Evolutionary conservation across 2,329 filamentous ascomycete genomes (phyloP).

Genomic region (Sporothrix brasiliensis): DNA sequence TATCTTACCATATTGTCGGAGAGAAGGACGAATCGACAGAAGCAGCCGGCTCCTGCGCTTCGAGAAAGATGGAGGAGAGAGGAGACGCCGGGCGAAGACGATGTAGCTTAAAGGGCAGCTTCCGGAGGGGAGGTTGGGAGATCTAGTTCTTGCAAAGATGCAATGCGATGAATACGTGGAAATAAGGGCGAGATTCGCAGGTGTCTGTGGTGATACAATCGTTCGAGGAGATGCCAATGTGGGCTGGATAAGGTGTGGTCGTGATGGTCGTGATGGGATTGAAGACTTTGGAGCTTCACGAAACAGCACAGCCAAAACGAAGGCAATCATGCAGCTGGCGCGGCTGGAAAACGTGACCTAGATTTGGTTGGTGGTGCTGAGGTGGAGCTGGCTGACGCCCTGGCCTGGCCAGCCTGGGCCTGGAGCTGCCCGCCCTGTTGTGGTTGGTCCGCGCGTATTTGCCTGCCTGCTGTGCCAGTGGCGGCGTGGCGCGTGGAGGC

Average conservation of each 20-base stretch:
- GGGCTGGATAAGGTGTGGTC: slow-evolving; percentile 9
- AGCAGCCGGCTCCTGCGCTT: slow-evolving; percentile 19
- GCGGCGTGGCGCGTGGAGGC: slow-evolving; percentile 16
- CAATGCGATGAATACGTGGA: background rate
- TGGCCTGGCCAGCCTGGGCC: background rate
- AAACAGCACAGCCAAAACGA: slow-evolving; percentile 28
- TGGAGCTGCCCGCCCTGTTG: background rate
- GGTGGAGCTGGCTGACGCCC: slow-evolving; percentile 4
- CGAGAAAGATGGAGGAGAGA: background rate
- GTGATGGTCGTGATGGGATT: slow-evolving; percentile 21
- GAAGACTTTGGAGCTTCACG: slow-evolving; percentile 33
- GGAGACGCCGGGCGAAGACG: background rate
- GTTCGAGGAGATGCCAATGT: slow-evolving; percentile 30
- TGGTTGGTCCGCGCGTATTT: slow-evolving; percentile 31
- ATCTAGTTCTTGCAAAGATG: background rate
- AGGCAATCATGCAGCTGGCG: slow-evolving; percentile 45
- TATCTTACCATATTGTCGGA: slow-evolving; percentile 17
- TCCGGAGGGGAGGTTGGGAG: background rate
- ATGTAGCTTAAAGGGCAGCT: slow-evolving; percentile 6
- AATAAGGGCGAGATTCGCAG: background rate
- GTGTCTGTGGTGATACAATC: slow-evolving; percentile 18
- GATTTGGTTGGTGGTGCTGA: background rate
- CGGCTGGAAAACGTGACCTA: slow-evolving; percentile 40
- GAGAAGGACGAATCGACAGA: slow-evolving; percentile 28
- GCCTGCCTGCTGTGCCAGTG: slow-evolving; percentile 29